Percentiles rank a stretch among this genome's conserved stretches.
These are phyloP conservation scores for Gliomastix tumulicola DNA, from an alignment of 2,329 filamentous ascomycete genomes.

Conservation along the genomic window DNA sequence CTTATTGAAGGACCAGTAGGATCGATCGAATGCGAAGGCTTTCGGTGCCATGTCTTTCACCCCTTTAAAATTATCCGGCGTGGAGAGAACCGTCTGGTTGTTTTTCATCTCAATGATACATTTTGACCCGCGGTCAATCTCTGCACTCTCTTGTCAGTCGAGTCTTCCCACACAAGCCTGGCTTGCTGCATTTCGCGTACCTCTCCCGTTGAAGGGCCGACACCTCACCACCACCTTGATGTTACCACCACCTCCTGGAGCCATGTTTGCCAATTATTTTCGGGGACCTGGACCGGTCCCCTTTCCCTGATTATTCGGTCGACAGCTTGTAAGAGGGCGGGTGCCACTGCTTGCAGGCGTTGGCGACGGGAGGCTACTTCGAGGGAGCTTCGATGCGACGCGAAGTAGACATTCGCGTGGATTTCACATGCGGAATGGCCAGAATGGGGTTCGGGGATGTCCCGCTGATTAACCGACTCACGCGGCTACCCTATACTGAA, in stretches of 20 bases:
- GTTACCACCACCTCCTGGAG: slow-evolving; percentile 72
- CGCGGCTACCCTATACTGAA: too few species aligned
- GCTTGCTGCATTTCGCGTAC: slow-evolving; percentile 37
- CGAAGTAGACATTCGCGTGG: too few species aligned
- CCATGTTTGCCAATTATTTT: slow-evolving; percentile 22
- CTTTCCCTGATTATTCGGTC: too few species aligned
- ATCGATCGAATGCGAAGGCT: slow-evolving; percentile 90
- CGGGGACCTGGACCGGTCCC: slow-evolving; percentile 28
- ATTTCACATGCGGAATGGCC: too few species aligned
- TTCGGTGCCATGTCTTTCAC: slow-evolving; percentile 69
- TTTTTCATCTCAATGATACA: slow-evolving; percentile 97
- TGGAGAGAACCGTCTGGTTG: slow-evolving; percentile 78
- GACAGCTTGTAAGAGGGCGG: too few species aligned
- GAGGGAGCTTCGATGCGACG: too few species aligned
- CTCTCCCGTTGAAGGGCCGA: slow-evolving; percentile 92
- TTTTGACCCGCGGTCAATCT: slow-evolving; percentile 86
- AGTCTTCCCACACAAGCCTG: neutral
- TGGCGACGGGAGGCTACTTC: too few species aligned
- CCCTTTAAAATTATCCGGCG: slow-evolving; percentile 51
- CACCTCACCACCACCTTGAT: slow-evolving; percentile 99
- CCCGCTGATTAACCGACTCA: too few species aligned
- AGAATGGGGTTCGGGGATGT: too few species aligned
- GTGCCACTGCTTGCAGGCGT: too few species aligned
- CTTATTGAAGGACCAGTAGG: slow-evolving; percentile 96
- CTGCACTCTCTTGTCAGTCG: slow-evolving; percentile 32